These are phyloP conservation scores for Exobasidium rhododendri DNA, from an alignment of 1,284 basidiomycete genomes.

Conservation along the genomic window DNA sequence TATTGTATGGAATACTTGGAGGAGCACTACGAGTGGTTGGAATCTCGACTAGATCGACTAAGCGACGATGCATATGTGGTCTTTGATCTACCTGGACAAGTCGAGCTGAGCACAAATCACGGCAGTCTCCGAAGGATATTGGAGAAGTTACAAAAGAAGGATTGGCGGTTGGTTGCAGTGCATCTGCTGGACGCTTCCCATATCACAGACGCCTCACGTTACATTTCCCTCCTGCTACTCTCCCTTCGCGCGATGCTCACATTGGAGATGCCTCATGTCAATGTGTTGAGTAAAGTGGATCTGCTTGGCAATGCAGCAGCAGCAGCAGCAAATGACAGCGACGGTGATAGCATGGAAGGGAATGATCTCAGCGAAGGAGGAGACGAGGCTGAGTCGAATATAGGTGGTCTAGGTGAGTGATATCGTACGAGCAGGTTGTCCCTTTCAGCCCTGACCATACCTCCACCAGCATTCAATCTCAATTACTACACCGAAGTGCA, in stretches of 20 bases:
- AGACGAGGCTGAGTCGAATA: constrained; percentile 10
- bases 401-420: background rate
- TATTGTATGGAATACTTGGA: constrained; percentile 98
- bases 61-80: constrained; percentile 66
- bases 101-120: constrained; percentile 95
- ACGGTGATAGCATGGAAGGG: constrained; percentile 12
- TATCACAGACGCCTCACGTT: constrained; percentile 92
- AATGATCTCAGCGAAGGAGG: constrained; percentile 13
- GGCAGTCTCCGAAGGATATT: constrained; percentile 63
- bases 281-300: constrained; percentile 94
- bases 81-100: constrained; percentile 96
- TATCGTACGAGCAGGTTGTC: too few relatives aligned
- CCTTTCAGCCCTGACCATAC: background rate
- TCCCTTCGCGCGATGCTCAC: constrained; percentile 96
- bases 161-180: constrained; percentile 68
- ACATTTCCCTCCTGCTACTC: constrained; percentile 85
- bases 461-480: constrained; percentile 82
- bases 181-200: constrained; percentile 96
- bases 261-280: constrained; percentile 92
- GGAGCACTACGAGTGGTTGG: constrained; percentile 91
- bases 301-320: constrained; percentile 61
- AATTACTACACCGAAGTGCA: constrained; percentile 98
- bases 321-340: background rate
- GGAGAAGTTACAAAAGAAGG: constrained; percentile 70
- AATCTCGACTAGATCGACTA: constrained; percentile 60